Percentiles rank a stretch among this genome's conserved stretches.
phyloP scores from a whole-genome alignment of 257 asterid genomes.

The Solanum commersonii region DNA sequence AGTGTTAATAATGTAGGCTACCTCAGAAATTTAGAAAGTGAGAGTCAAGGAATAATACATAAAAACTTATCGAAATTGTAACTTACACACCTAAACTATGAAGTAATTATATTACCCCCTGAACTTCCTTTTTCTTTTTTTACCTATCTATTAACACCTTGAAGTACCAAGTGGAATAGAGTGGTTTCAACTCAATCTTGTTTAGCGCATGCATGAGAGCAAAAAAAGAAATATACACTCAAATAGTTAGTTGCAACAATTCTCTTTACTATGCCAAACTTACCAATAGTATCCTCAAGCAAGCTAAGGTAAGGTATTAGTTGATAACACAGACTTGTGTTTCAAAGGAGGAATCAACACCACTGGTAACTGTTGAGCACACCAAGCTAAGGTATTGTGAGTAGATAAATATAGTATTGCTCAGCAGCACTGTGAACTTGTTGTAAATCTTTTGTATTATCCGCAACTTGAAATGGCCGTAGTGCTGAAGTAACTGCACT shows the following conservation, averaged over 20 bases:
- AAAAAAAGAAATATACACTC: background rate
- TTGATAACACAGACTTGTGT: slow-evolving; percentile 55
- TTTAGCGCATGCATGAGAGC: background rate
- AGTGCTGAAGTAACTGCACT: slow-evolving; percentile 76
- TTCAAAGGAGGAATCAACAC: slow-evolving; percentile 81
- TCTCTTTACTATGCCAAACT: slow-evolving; percentile 18
- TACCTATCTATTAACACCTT: background rate
- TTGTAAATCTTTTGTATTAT: slow-evolving; percentile 30
- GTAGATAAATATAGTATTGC: slow-evolving; percentile 56
- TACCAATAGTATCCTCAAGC: slow-evolving; percentile 77
- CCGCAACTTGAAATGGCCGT: slow-evolving; percentile 58
- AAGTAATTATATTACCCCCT: background rate
- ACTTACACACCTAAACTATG: background rate
- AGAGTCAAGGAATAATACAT: background rate
- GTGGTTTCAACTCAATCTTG: background rate
- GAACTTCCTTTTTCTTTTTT: background rate
- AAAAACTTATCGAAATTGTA: background rate
- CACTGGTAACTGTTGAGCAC: slow-evolving; percentile 68
- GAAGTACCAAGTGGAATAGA: background rate
- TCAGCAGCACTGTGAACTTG: slow-evolving; percentile 36
- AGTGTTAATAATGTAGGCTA: background rate
- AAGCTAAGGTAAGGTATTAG: slow-evolving; percentile 24
- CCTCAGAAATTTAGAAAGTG: background rate
- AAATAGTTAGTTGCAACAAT: background rate
- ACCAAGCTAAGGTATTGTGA: slow-evolving; percentile 65